These are phyloP conservation scores for Debaryomyces sp. DNA, from an alignment of 1,139 yeast genomes.

Conservation along the genomic window DNA sequence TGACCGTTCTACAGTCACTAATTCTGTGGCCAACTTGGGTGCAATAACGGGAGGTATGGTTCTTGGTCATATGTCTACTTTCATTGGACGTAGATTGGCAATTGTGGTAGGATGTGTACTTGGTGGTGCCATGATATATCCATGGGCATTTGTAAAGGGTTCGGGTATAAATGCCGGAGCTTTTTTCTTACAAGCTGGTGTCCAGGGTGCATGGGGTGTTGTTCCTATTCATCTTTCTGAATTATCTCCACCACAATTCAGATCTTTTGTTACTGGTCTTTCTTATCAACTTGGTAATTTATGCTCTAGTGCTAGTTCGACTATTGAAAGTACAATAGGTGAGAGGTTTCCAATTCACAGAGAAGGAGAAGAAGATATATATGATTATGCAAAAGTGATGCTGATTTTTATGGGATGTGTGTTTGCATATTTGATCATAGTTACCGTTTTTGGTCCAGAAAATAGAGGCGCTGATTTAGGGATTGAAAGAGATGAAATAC, in stretches of 20 bases:
- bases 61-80: slow-evolving; percentile 38
- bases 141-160: slow-evolving; percentile 66
- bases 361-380: slow-evolving; percentile 21
- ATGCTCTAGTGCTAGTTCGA: slow-evolving; percentile 80
- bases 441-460: slow-evolving; percentile 75
- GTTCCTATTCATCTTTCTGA: slow-evolving; percentile 79
- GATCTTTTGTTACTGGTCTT: slow-evolving; percentile 73
- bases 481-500: slow-evolving; percentile 7
- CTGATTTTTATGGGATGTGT: slow-evolving; percentile 82
- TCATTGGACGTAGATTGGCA: slow-evolving; percentile 38
- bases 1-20: slow-evolving; percentile 39
- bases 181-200: slow-evolving; percentile 77
- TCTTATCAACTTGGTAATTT: slow-evolving; percentile 85
- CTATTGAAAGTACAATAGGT: slow-evolving; percentile 79
- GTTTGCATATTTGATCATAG: slow-evolving; percentile 58
- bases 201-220: slow-evolving; percentile 90
- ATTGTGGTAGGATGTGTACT: slow-evolving; percentile 58
- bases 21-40: slow-evolving; percentile 41
- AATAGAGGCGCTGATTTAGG: slow-evolving; percentile 39
- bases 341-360: slow-evolving; percentile 55
- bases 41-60: slow-evolving; percentile 40
- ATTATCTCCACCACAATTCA: slow-evolving; percentile 74
- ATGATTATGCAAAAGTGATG: slow-evolving; percentile 69
- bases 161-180: slow-evolving; percentile 73
- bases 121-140: slow-evolving; percentile 70